Conservation (phyloP, 345 rosid genomes). For the Citrus medica region DNA sequence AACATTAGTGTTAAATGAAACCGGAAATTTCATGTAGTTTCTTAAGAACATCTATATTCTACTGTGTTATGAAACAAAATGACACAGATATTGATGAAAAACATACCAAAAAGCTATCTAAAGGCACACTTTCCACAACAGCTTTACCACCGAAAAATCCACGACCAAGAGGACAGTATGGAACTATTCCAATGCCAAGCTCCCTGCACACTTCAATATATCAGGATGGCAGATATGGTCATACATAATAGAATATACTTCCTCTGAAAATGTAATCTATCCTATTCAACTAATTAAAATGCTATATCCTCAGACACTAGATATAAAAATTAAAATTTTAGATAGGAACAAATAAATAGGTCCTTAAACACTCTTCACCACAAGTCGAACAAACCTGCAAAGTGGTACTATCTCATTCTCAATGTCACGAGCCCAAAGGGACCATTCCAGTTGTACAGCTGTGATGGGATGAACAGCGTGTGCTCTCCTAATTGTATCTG, state of each 20-base stretch:
- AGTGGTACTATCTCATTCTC: conserved; percentile 20
- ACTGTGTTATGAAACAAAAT: background rate
- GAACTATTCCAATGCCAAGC: conserved; percentile 56
- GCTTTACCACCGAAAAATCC: conserved; percentile 61
- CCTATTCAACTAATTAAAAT: too few species aligned
- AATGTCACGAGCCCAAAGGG: conserved; percentile 19
- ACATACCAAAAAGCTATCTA: conserved; percentile 32
- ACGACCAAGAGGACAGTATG: conserved; percentile 55
- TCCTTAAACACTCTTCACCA: too few species aligned
- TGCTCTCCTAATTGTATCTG: conserved; percentile 18
- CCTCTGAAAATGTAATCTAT: too few species aligned
- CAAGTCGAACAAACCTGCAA: conserved; percentile 16
- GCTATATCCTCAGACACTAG: too few species aligned
- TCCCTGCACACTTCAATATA: conserved; percentile 31
- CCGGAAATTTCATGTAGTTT: background rate
- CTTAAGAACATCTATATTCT: too few species aligned
- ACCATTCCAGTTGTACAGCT: conserved; percentile 22
- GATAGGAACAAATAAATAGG: too few species aligned
- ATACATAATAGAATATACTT: too few species aligned
- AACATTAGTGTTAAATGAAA: background rate
- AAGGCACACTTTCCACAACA: conserved; percentile 33
- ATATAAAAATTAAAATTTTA: too few species aligned
- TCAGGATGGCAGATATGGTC: background rate
- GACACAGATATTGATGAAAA: background rate
- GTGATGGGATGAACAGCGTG: conserved; percentile 22